Conservation (phyloP, 768 basidiomycete genomes). For the Auricularia sp. region DNA sequence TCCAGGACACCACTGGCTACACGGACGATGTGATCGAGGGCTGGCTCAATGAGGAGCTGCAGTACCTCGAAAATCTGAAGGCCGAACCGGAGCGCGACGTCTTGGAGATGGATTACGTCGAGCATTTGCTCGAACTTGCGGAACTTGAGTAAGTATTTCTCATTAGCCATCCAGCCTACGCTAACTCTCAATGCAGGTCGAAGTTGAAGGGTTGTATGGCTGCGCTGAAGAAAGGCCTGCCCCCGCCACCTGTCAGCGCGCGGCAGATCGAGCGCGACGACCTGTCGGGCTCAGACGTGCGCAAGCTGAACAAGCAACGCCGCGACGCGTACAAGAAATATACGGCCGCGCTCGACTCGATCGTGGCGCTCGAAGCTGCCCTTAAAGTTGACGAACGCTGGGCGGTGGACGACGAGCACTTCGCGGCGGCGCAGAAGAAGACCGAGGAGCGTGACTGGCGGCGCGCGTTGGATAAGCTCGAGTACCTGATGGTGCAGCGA, state of each 20-base stretch:
- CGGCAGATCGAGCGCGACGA: neutral
- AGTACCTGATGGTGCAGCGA: neutral
- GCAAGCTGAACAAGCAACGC: neutral
- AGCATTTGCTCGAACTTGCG: neutral
- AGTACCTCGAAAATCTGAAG: neutral
- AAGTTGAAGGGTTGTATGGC: neutral
- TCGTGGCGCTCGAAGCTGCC: neutral
- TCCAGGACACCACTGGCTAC: neutral
- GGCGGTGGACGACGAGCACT: neutral
- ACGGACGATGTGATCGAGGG: neutral
- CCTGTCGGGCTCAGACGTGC: neutral
- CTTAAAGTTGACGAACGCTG: neutral
- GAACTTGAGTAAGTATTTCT: neutral
- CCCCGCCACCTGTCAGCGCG: neutral
- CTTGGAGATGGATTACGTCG: slow-evolving; percentile 2
- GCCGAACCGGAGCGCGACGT: slow-evolving; percentile 2
- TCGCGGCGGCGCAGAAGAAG: neutral
- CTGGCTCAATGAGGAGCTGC: neutral
- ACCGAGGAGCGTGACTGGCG: neutral
- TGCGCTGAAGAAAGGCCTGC: neutral
- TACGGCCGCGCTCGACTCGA: neutral
- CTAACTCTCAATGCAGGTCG: neutral
- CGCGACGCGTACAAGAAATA: neutral
- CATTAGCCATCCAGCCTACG: no score
- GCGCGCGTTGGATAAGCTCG: neutral